Conservation (phyloP, 306 rosid species). For the Quercus dentata region DNA sequence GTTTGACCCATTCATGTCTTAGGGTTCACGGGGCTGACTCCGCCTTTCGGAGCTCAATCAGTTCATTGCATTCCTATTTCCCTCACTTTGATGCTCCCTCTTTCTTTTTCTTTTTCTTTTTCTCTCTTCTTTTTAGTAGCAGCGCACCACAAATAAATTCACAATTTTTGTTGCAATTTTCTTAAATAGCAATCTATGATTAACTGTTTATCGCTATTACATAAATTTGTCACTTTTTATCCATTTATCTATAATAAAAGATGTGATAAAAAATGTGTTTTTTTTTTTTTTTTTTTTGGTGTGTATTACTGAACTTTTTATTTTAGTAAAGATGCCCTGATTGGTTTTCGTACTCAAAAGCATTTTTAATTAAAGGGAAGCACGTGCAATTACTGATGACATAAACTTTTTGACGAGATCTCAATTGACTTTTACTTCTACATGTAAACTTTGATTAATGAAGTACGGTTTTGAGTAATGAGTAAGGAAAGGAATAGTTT, state of each 20-base stretch:
- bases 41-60: slow-evolving; percentile 23
- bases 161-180: accelerated
- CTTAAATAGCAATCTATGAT: accelerated
- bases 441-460: not conserved
- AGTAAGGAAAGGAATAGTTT: slow-evolving; percentile 1
- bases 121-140: no score
- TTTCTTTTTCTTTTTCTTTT: not conserved
- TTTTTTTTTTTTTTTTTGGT: not conserved
- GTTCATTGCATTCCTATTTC: not conserved
- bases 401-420: slow-evolving; percentile 3
- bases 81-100: slow-evolving; percentile 11
- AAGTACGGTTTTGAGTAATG: not conserved
- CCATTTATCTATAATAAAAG: accelerated
- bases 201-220: accelerated
- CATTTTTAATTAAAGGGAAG: slow-evolving; percentile 11
- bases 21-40: slow-evolving; percentile 29
- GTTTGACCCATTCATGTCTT: not conserved
- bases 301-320: not conserved
- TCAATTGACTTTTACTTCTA: not conserved
- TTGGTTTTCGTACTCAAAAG: not conserved
- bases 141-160: no score
- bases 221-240: no score
- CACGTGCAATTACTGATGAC: slow-evolving; percentile 24
- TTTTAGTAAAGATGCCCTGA: no score
- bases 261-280: not conserved